Base-by-base conservation (phyloP, 306 rosid species). In the Vicia faba region DNA sequence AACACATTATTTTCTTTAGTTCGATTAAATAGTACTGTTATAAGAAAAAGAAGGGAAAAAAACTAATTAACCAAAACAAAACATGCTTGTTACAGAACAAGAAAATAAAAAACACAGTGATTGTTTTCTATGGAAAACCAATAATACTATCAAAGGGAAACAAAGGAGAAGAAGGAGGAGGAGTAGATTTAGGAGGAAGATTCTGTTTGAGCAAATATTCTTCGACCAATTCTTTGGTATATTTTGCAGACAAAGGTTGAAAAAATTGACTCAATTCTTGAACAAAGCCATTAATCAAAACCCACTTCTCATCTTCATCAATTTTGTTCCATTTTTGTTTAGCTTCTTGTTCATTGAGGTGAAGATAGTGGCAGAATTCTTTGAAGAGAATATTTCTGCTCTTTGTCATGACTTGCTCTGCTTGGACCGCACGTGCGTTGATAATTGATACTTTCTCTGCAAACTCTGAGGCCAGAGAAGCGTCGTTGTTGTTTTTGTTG, bases 181-280 rank as follows among this genome's bases (percentile, higher is more conserved):
- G 5, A 36, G 80, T 11, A 2, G 83, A 60, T 0, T 58, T 51
- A 3, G 59, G 31, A 29, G 86, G 74, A 11, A 75, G 72, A 31
- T 71, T 75, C 43, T 70, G 78, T 11, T 80, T 81, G 4, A 7
- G 44, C 5, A 92, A 66, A 76, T 85, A 78, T 65, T 89, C 92
- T 14, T 92, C 95, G 11, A 92, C 78, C 96, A 92, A 78, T 19
- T 86, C 81, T 68, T 78, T 83, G 0, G 84, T 84, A 36, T 87
- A 86, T 49, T 70, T 89, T 1, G 83, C 81, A 7, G 96, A 89
- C 81, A 92, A 75, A 5, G 98, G 96, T 26, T 92, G 96, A 62
- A 89, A 92, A 80, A 76, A 71, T 11, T 59, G 44, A 58, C 85
- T 82, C 91, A 95, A 89, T 8, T 80, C 88, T 1, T 80, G 46